Evolutionary conservation across 306 rosid species (phyloP).

Genomic region (Cajanus cajan): DNA sequence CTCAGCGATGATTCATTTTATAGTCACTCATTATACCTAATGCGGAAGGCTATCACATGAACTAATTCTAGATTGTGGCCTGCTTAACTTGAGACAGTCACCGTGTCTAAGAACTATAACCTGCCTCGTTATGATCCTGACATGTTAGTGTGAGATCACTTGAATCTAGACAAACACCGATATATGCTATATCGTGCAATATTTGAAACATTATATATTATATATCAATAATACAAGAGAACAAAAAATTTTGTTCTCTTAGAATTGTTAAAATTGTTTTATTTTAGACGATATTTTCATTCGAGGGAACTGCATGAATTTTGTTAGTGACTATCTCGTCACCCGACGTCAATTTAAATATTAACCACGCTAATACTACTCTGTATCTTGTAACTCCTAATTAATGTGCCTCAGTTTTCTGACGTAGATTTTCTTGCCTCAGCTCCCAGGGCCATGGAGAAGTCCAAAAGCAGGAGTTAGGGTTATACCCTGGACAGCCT

Average conservation of each 20-base stretch:
- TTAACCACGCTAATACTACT: neutral
- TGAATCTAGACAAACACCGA: neutral
- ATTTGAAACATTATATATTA: conserved; percentile 2
- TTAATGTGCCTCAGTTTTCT: neutral
- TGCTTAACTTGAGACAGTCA: neutral
- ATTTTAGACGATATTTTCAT: neutral
- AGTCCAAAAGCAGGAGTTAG: conserved; percentile 68
- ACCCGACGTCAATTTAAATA: neutral
- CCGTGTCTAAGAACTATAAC: neutral
- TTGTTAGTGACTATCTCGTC: neutral
- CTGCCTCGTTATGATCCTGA: neutral
- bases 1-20: neutral
- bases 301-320: neutral
- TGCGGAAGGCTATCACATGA: neutral
- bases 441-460: conserved; percentile 95
- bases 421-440: conserved; percentile 4
- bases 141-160: neutral
- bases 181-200: neutral
- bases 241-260: neutral
- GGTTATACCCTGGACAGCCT: conserved; percentile 29
- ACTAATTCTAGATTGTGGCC: neutral
- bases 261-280: neutral
- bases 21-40: neutral
- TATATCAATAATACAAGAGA: neutral
- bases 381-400: neutral